phyloP scores from a whole-genome alignment of 176 grass and related monocot genomes.

The Oryza coarctata region DNA sequence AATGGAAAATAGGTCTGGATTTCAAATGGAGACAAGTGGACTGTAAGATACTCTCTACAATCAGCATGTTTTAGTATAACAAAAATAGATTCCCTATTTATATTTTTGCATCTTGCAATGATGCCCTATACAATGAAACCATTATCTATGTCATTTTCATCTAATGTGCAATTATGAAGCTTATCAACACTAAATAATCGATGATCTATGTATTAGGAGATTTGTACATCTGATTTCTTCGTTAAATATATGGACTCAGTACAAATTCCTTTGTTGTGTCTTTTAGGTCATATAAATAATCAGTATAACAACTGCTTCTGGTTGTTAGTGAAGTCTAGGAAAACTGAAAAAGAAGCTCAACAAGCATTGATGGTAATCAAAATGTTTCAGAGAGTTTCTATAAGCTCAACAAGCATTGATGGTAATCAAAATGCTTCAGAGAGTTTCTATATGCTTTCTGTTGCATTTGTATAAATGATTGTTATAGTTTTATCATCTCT shows the following conservation, averaged over 20 bases:
- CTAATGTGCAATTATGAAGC: not conserved
- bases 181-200: not conserved
- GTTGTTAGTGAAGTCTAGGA: constrained; percentile 78
- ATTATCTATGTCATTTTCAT: not conserved
- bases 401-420: constrained; percentile 47
- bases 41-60: constrained; percentile 53
- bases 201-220: not conserved
- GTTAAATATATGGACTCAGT: too few species aligned
- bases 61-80: not conserved
- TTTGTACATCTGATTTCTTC: not conserved
- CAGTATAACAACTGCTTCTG: constrained; percentile 82
- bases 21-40: constrained; percentile 87
- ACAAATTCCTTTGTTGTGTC: not conserved
- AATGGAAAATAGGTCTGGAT: too few species aligned
- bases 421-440: constrained; percentile 36
- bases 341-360: constrained; percentile 67
- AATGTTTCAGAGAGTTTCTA: not conserved
- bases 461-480: constrained; percentile 8
- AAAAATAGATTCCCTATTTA: not conserved
- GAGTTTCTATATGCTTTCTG: not conserved
- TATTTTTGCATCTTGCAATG: constrained; percentile 4
- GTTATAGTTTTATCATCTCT: not conserved
- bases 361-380: constrained; percentile 54
- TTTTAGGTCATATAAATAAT: constrained; percentile 84
- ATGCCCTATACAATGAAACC: constrained; percentile 22